Conservation (phyloP, 2,329 filamentous ascomycete genomes). For the Sporothrix inflata region DNA sequence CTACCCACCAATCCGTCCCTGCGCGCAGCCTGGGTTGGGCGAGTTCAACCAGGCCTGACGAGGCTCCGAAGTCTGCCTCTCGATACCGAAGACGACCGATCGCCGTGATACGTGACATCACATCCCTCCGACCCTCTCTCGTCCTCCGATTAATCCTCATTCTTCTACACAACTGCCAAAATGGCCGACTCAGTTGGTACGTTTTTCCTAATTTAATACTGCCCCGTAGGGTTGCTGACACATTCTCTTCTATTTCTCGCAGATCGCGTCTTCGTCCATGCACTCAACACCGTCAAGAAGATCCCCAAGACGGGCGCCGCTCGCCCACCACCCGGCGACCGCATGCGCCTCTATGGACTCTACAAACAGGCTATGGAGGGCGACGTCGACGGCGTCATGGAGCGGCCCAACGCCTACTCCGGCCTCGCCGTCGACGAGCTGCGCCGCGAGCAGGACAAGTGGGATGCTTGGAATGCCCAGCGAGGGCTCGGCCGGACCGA, state of each 20-base stretch:
- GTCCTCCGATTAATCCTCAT: neutral
- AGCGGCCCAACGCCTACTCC: constrained; percentile 65
- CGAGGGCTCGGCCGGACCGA: constrained; percentile 83
- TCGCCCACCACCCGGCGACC: constrained; percentile 81
- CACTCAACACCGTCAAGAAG: constrained; percentile 97
- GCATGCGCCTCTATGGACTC: constrained; percentile 91
- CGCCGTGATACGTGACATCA: constrained; percentile 15
- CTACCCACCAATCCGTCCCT: neutral
- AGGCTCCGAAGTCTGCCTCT: neutral
- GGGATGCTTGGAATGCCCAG: constrained; percentile 95
- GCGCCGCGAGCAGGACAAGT: constrained; percentile 67
- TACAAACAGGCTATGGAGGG: constrained; percentile 99
- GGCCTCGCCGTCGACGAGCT: constrained; percentile 57
- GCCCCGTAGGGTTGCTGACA: neutral
- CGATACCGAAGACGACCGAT: neutral
- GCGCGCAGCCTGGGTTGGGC: neutral
- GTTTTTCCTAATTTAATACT: constrained; percentile 30
- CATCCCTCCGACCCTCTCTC: neutral
- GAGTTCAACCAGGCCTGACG: constrained; percentile 4
- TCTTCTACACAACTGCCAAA: neutral
- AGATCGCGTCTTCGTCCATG: constrained; percentile 99
- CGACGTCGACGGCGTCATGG: constrained; percentile 92
- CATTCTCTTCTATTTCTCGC: constrained; percentile 12
- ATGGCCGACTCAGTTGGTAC: constrained; percentile 60
- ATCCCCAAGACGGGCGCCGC: constrained; percentile 91